Evolutionary conservation across 805 yeast genomes (phyloP), one percentile per base, ranked within the genome.

Genomic region (Hanseniaspora guilliermondii): DNA sequence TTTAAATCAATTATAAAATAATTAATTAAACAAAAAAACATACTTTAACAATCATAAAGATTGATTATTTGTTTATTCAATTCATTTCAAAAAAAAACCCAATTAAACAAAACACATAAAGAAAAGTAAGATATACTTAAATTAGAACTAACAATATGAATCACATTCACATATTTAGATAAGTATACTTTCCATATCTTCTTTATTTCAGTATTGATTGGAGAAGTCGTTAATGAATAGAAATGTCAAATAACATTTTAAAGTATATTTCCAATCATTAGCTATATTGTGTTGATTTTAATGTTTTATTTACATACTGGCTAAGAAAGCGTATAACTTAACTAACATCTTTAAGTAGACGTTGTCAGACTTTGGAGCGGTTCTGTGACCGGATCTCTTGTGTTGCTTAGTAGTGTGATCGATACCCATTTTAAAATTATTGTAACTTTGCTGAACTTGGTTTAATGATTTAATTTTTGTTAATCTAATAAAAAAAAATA

Each of bases 311-410:
- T 75, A 87, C 96, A 76, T 86, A 87, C 98, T 97, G 79, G 97
- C 96, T 78, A 93, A 83, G 94, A 87, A 93, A 73, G 97, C 77
- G 87, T 89, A 93, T 70, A 93, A 81, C 85, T 91, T 91, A 76
- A 91, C 97, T 77, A 93, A 85, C 73, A 93, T 78, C 78, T 85
- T 85, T 79, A 93, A 81, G 96, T 93, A 93, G 78, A 89, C 96
- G 75, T 93, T 93, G 79, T 93, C 96, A 65, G 97, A 91, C 82
- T 87, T 87, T 79, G 98, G 99, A 77, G 97, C 97, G 73, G 84
- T 78, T 80, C 99, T 88, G 87, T 87, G 95, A 77, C 95, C 83
- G 67, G 83, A 77, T 78, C 88, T 87, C 73, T 79, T 81, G 84
- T 93, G 99, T 79, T 87, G 97, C 78, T 91, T 93, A 74, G 82